Evolutionary conservation across 78 protist species (phyloP).

Genomic region (Isochrysis galbana): DNA sequence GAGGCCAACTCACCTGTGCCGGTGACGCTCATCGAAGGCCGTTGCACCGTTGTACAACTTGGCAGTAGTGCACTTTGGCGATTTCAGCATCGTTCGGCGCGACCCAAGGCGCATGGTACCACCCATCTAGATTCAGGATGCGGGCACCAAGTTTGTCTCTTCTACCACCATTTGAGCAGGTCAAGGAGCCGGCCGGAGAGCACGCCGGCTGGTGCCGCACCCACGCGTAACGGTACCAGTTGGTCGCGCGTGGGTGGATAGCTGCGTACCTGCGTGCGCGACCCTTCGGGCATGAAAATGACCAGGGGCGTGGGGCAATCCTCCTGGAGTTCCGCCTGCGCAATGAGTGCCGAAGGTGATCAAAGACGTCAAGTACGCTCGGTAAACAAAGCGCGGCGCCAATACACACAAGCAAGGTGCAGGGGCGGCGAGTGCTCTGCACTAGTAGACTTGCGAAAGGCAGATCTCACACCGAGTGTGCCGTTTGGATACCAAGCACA

Average conservation of each 20-base stretch:
- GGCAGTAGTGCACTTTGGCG: constrained; percentile 38
- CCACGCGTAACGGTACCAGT: too few species aligned
- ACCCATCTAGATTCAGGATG: too few species aligned
- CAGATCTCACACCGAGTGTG: too few species aligned
- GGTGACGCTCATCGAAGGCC: constrained; percentile 90
- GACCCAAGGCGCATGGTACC: constrained; percentile 97
- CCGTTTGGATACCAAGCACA: constrained; percentile 66
- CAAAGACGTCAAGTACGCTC: neutral
- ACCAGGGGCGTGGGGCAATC: constrained; percentile 21
- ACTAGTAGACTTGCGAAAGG: too few species aligned
- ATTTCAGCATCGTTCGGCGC: constrained; percentile 21
- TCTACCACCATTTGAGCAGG: too few species aligned
- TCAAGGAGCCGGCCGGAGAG: too few species aligned
- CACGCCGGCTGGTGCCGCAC: too few species aligned
- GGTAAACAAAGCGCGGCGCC: constrained; percentile 12
- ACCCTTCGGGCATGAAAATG: constrained; percentile 90
- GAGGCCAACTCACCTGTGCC: constrained; percentile 83
- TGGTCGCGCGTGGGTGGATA: too few species aligned
- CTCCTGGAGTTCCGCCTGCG: neutral
- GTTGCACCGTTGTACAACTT: constrained; percentile 67
- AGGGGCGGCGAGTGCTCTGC: too few species aligned
- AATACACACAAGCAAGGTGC: too few species aligned
- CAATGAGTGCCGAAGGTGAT: too few species aligned
- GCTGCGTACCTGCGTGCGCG: constrained; percentile 75
- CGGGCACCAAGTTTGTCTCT: too few species aligned